A percentile compares a stretch with the other conserved stretches of the same genome.
These are phyloP conservation scores for Bassia scoparia DNA, from an alignment of 148 eudicot genomes.

Conservation along the genomic window DNA sequence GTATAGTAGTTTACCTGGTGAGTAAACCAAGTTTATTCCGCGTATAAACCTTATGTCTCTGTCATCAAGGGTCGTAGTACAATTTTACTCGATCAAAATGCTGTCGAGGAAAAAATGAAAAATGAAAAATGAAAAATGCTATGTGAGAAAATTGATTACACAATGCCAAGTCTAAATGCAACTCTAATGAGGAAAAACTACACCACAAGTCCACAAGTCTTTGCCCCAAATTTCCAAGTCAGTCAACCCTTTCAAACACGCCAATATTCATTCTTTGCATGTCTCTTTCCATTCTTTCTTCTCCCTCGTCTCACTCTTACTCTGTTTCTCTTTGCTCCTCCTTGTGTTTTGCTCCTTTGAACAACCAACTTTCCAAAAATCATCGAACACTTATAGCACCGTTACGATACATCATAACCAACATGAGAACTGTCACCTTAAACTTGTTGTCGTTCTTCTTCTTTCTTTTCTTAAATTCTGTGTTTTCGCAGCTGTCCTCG, in stretches of 20 bases:
- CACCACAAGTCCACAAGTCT: constrained; percentile 12
- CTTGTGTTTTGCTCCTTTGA: background rate
- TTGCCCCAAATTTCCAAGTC: constrained; percentile 15
- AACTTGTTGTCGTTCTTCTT: constrained; percentile 18
- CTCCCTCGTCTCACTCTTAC: background rate
- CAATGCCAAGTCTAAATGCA: background rate
- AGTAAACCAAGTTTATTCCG: too few relatives aligned
- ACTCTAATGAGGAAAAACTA: background rate
- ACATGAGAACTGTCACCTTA: constrained; percentile 6
- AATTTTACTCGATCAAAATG: too few relatives aligned
- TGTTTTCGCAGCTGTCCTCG: constrained; percentile 35
- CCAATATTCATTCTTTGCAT: constrained; percentile 10
- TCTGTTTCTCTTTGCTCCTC: background rate
- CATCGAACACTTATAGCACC: too few relatives aligned
- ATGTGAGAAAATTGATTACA: too few relatives aligned
- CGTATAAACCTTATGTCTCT: too few relatives aligned
- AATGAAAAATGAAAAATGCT: too few relatives aligned
- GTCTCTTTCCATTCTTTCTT: background rate
- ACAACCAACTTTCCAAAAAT: background rate
- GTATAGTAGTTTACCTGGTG: too few relatives aligned
- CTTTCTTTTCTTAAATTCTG: constrained; percentile 25
- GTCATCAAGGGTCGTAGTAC: too few relatives aligned
- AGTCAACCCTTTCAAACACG: constrained; percentile 23
- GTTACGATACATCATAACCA: background rate
- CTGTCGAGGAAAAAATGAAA: too few relatives aligned